Conservation (phyloP, 192 early-diverging fungal species). For the Linnemannia hyalina region DNA sequence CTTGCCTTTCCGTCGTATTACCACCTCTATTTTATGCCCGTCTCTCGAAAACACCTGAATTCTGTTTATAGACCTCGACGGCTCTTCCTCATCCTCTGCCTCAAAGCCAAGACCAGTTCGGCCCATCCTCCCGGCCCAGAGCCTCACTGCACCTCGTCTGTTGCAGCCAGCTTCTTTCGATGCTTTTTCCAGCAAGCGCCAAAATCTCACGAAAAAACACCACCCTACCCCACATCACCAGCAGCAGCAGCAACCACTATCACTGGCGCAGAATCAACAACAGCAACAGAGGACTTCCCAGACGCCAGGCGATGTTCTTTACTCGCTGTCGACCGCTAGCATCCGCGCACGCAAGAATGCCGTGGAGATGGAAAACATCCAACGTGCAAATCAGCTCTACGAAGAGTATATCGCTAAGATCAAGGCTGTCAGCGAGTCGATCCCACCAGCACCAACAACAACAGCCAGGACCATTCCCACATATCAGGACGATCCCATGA, state of each 20-base stretch:
- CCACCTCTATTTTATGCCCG: background rate
- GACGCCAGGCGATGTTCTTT: slow-evolving; percentile 22
- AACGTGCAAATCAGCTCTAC: slow-evolving; percentile 43
- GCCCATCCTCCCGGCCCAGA: slow-evolving; percentile 1
- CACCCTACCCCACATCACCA: background rate
- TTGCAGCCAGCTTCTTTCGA: background rate
- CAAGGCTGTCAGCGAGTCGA: slow-evolving; percentile 11
- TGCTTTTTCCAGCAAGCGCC: background rate
- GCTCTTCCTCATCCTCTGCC: background rate
- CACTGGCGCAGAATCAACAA: background rate
- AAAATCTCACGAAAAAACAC: background rate
- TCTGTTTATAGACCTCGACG: background rate
- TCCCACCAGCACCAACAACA: background rate
- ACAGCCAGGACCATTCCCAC: background rate
- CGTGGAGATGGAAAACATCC: slow-evolving; percentile 45
- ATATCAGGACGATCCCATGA: background rate
- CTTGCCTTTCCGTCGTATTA: background rate
- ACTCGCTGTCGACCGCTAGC: slow-evolving; percentile 48
- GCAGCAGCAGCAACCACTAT: background rate
- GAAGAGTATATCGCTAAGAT: slow-evolving; percentile 42
- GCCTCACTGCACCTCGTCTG: background rate
- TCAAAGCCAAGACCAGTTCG: background rate
- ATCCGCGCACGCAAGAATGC: slow-evolving; percentile 54
- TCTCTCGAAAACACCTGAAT: background rate
- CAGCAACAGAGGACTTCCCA: slow-evolving; percentile 16